Base-by-base conservation (phyloP, 2,329 filamentous ascomycete species). In the Aspergillus clavatus region DNA sequence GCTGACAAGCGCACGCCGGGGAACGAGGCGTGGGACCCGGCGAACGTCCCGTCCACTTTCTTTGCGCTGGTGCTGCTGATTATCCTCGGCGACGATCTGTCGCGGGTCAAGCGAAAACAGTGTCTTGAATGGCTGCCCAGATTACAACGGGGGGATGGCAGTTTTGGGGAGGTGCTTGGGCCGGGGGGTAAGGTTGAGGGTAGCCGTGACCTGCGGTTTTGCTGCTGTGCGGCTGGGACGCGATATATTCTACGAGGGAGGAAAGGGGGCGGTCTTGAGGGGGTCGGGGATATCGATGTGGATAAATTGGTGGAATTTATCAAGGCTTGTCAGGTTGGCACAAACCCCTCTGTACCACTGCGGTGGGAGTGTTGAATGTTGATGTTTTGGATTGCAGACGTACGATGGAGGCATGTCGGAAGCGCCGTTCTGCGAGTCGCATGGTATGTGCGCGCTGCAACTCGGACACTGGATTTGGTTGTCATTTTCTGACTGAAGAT, bases 341-440 rank as follows among this genome's bases (percentile, higher is more conserved):
- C 21, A 31, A 7, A 14, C 18, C 5, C 23, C 18, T 38, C 3
- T 14, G 6, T 26, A 5, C 7, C 21, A 6, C 16, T 19, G 10
- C 42, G 19, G 29, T 24, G 49, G 57, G 23, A 8, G 23, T 24
- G 23, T 5, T 46, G 56, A 18, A 18, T 35, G 64, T 63, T 63
- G 59, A 63, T 35, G 50, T 21, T 4, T 45, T 5, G 38, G 10
- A 22, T 45, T 38, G 21, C 65, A 89, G 82, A 83, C 84, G 1
- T 94, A 90, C 61, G 89, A 95, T 56, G 88, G 89, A 4, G 90
- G 90, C 5, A 82, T 95, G 51, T 83, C 84, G 2, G 88, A 94
- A 63, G 82, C 80, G 27, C 82, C 84, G 0, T 82, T 82, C 48
- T 84, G 89, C 48, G 90, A 96, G 70, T 84, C 89, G 26, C 89